These are phyloP conservation scores for Metschnikowia lochheadii DNA, from an alignment of 805 yeast genomes.

Conservation along the genomic window DNA sequence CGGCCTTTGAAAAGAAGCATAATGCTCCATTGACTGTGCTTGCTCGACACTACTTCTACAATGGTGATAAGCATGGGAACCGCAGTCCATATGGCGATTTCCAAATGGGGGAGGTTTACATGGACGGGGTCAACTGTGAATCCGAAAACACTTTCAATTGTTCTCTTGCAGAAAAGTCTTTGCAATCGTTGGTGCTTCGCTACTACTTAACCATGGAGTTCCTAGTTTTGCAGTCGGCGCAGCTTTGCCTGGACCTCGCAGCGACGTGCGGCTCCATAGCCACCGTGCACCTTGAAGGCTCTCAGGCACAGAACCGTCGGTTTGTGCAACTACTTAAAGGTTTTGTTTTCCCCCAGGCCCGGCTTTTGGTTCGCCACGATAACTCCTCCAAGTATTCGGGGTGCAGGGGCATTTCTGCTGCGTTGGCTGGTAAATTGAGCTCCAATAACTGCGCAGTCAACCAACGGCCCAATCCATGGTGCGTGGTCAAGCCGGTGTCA, in stretches of 20 bases:
- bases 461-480: neutral
- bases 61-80: constrained; percentile 58
- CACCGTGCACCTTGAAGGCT: constrained; percentile 45
- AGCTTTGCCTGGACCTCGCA: constrained; percentile 27
- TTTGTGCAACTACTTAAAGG: constrained; percentile 7
- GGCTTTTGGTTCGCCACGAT: neutral
- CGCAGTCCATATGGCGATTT: constrained; percentile 54
- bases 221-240: constrained; percentile 46
- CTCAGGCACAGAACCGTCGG: constrained; percentile 45
- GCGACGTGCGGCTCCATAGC: constrained; percentile 22
- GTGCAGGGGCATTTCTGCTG: constrained; percentile 8
- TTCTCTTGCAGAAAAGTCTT: constrained; percentile 21
- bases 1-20: constrained; percentile 17
- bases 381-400: constrained; percentile 6
- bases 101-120: constrained; percentile 43
- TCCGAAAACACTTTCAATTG: constrained; percentile 8
- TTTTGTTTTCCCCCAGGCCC: constrained; percentile 7
- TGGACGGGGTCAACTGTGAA: constrained; percentile 39
- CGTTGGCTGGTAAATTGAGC: neutral
- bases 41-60: constrained; percentile 38
- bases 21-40: constrained; percentile 23
- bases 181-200: constrained; percentile 33
- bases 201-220: constrained; percentile 49
- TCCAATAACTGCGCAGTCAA: neutral
- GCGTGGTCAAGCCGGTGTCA: neutral